Base-by-base conservation (phyloP, 2,329 filamentous ascomycete genomes). In the Aspergillus tanneri region DNA sequence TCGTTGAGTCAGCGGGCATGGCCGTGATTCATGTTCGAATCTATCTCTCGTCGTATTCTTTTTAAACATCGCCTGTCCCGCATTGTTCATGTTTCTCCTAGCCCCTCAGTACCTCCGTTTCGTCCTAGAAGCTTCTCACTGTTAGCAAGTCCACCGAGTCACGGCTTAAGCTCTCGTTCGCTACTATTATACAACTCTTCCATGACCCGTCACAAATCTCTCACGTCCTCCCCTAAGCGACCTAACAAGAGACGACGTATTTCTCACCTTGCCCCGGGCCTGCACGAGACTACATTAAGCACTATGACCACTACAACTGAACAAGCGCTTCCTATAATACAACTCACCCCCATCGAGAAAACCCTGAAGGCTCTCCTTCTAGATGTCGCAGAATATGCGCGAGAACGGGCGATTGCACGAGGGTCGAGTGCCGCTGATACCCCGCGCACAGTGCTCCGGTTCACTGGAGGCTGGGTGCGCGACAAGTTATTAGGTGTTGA, bases 361-460 rank as follows among this genome's bases (percentile, higher is more conserved):
- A 85, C 84, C 55, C 78, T 96, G 30, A 85, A 86, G 52, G 70
- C 74, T n/a, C 79, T 96, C 10, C 79, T 97, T 16, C 77, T 96
- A 14, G 89, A 95, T 64, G 87, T 90, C n/a, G 88, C 88, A 19
- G 69, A 78, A 9, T 86, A 84, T 61, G 84, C 90, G n/a, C 54
- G 57, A 12, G 53, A 68, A 8, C 55, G 58, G 14, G 43, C 49
- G 5, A 40, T 55, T 52, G 80, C 87, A 32, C 53, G 64, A 9
- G 65, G 63, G 21, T 61, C 70, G 3, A 57, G 54, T 2, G 46
- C 57, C 39, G 51, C 37, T 5, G 40, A 49, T 1, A 34, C 47
- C 11, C 55, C 60, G 2, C 55, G 62, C 8, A 69, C 73, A 3
- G 66, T 73, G 9, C 57, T 78, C 18, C 67, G 75, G 8, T 77